A percentile compares a stretch with the other conserved stretches of the same genome.
Conservation (phyloP, 2,329 filamentous ascomycete genomes). For the Cladophialophora psammophila region DNA sequence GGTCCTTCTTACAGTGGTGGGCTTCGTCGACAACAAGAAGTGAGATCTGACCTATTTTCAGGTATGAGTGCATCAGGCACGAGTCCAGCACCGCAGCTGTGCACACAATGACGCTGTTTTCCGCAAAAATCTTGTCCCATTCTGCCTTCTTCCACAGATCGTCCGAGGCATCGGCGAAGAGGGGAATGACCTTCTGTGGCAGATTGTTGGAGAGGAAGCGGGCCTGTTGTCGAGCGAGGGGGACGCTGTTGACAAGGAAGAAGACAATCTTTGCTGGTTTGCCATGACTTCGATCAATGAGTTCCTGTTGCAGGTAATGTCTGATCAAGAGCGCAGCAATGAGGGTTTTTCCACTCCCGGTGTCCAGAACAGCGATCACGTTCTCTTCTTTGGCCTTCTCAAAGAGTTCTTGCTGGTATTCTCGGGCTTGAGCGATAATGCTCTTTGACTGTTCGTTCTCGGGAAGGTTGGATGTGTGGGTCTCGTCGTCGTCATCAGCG, state of each 20-base stretch:
- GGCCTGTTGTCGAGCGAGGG: slow-evolving; percentile 88
- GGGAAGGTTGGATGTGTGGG: slow-evolving; percentile 38
- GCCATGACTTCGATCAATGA: slow-evolving; percentile 71
- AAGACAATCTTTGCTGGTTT: slow-evolving; percentile 74
- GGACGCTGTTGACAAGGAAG: slow-evolving; percentile 77
- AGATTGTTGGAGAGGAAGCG: slow-evolving; percentile 82
- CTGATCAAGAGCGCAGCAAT: slow-evolving; percentile 87
- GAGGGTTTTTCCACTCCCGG: slow-evolving; percentile 92
- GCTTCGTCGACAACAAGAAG: slow-evolving; percentile 95
- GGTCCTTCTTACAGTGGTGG: slow-evolving; percentile 93
- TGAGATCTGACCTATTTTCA: slow-evolving; percentile 83
- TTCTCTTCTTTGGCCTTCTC: slow-evolving; percentile 85
- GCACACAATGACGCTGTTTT: slow-evolving; percentile 87
- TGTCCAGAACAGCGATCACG: slow-evolving; percentile 76
- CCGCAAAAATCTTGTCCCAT: slow-evolving; percentile 64
- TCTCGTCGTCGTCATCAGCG: slow-evolving; percentile 12
- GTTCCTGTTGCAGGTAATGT: slow-evolving; percentile 77
- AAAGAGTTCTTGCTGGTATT: slow-evolving; percentile 92
- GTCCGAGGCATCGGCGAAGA: slow-evolving; percentile 73
- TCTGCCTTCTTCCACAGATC: slow-evolving; percentile 66
- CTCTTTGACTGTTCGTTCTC: slow-evolving; percentile 60
- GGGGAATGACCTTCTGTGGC: slow-evolving; percentile 73
- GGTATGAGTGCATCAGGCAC: slow-evolving; percentile 78
- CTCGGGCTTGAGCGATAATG: slow-evolving; percentile 79
- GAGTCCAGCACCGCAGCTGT: slow-evolving; percentile 86